Evolutionary conservation across 192 early-diverging fungal genomes (phyloP).

Genomic region (Dimargaris cristalligena): DNA sequence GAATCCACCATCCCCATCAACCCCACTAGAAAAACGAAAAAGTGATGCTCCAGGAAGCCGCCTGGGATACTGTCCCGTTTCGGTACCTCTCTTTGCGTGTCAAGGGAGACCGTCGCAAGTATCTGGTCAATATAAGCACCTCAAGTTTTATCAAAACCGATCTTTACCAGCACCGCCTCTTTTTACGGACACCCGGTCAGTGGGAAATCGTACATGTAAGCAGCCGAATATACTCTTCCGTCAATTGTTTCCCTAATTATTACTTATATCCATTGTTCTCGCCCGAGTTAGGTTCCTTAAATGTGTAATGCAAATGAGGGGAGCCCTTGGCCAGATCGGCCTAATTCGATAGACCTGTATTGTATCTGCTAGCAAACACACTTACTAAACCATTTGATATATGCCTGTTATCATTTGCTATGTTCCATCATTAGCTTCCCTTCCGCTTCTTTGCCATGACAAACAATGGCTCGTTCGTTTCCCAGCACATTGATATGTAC

Average conservation of each 20-base stretch:
- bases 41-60: slow-evolving; percentile 56
- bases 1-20: neutral
- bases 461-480: slow-evolving; percentile 70
- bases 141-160: slow-evolving; percentile 66
- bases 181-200: slow-evolving; percentile 67
- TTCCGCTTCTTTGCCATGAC: slow-evolving; percentile 88
- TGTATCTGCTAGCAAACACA: neutral
- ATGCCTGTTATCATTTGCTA: slow-evolving; percentile 5
- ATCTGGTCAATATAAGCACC: slow-evolving; percentile 87
- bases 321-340: neutral
- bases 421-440: slow-evolving; percentile 42
- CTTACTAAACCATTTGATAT: neutral
- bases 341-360: neutral
- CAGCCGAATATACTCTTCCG: neutral
- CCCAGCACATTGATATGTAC: slow-evolving; percentile 71
- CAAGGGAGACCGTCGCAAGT: slow-evolving; percentile 66
- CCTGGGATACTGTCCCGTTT: slow-evolving; percentile 72
- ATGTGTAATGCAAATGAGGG: neutral
- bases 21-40: slow-evolving; percentile 38
- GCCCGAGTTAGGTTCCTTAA: neutral
- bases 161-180: slow-evolving; percentile 85
- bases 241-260: neutral
- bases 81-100: slow-evolving; percentile 70
- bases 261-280: neutral
- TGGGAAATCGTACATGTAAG: slow-evolving; percentile 82